Conservation (phyloP, 2,329 filamentous ascomycete species). For the Myriosclerotinia scirpicola region DNA sequence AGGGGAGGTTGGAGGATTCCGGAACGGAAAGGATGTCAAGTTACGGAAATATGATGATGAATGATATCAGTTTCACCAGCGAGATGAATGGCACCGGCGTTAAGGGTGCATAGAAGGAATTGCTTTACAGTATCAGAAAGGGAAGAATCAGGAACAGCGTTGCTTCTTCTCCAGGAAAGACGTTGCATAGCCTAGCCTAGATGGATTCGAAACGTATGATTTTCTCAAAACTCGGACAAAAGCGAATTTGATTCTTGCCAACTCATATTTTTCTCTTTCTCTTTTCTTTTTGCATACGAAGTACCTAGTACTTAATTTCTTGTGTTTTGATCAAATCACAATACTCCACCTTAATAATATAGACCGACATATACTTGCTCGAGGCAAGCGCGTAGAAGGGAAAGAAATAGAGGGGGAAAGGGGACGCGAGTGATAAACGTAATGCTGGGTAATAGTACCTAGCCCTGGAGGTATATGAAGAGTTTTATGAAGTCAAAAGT, state of each 20-base stretch:
- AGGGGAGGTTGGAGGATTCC: not conserved
- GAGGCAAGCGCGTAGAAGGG: not conserved
- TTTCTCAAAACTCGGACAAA: not conserved
- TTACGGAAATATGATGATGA: not conserved
- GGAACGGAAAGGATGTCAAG: not conserved
- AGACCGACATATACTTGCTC: no score
- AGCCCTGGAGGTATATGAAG: no score
- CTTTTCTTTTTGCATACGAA: not conserved
- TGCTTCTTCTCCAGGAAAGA: slow-evolving; percentile 9
- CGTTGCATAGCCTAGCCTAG: not conserved
- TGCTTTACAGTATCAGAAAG: not conserved
- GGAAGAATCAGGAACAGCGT: not conserved
- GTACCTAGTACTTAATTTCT: no score
- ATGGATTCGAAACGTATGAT: slow-evolving; percentile 10
- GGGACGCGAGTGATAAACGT: slow-evolving; percentile 5
- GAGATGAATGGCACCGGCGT: not conserved
- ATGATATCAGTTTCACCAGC: slow-evolving; percentile 3
- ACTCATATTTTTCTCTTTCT: not conserved
- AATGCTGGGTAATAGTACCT: not conserved
- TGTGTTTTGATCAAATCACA: not conserved
- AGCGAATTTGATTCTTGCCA: not conserved
- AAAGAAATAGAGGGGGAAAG: slow-evolving; percentile 12
- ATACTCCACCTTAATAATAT: not conserved
- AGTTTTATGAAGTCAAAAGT: no score
- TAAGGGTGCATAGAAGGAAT: slow-evolving; percentile 19